Evolutionary conservation across 2,329 filamentous ascomycete species (phyloP).

Genomic region (Stagonosporopsis chrysanthemi): DNA sequence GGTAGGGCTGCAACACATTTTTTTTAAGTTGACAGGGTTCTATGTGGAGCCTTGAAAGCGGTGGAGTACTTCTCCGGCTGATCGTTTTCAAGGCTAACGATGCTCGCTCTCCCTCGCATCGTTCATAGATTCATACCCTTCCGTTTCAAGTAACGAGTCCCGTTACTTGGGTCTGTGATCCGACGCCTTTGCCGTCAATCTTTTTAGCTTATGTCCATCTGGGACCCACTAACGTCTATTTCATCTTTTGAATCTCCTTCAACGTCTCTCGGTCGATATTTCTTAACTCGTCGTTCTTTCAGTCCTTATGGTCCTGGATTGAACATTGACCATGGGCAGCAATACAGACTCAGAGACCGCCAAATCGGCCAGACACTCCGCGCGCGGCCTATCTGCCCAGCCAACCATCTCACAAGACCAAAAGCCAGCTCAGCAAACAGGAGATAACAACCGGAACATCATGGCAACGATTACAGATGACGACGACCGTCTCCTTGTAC

Average conservation of each 20-base stretch:
- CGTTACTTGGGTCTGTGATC: slow-evolving; percentile 33
- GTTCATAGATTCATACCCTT: slow-evolving; percentile 35
- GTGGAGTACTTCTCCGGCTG: slow-evolving; percentile 36
- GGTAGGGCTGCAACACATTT: slow-evolving; percentile 41
- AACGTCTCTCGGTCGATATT: slow-evolving; percentile 19
- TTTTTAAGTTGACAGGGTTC: slow-evolving; percentile 33
- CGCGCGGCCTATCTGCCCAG: slow-evolving; percentile 22
- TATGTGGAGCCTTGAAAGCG: slow-evolving; percentile 27
- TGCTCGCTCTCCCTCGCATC: slow-evolving; percentile 29
- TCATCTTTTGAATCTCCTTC: slow-evolving; percentile 32
- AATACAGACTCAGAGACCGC: slow-evolving; percentile 27
- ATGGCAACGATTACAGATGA: slow-evolving; percentile 64
- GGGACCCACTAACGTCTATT: slow-evolving; percentile 40
- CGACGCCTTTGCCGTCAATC: slow-evolving; percentile 39
- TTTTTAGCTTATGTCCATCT: slow-evolving; percentile 34
- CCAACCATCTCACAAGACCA: slow-evolving; percentile 31
- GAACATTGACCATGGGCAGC: slow-evolving; percentile 41
- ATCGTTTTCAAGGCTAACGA: slow-evolving; percentile 36
- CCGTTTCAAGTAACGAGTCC: slow-evolving; percentile 36
- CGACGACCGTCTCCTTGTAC: slow-evolving; percentile 66
- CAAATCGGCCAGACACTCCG: slow-evolving; percentile 25
- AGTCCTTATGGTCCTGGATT: slow-evolving; percentile 30
- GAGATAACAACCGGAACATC: slow-evolving; percentile 23
- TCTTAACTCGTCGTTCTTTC: slow-evolving; percentile 10
- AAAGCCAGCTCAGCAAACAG: slow-evolving; percentile 33